These are phyloP conservation scores for Gamsiella multidivaricata DNA, from an alignment of 192 early-diverging fungal genomes.

Conservation along the genomic window DNA sequence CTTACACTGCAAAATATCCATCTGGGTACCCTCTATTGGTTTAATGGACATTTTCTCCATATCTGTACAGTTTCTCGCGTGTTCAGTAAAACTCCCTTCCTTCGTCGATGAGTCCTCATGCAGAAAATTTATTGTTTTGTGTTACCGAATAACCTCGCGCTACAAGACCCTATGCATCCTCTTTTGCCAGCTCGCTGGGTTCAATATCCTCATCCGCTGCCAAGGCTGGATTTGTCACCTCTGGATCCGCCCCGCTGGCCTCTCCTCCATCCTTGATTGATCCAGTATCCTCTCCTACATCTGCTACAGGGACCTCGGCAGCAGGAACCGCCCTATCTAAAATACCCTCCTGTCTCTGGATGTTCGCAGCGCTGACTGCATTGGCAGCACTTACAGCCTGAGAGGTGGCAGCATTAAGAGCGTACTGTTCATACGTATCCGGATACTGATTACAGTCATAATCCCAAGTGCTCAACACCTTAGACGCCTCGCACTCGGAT, in stretches of 20 bases:
- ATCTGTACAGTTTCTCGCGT: too few relatives aligned
- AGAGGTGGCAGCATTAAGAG: neutral
- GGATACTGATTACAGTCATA: slow-evolving; percentile 72
- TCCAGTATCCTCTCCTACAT: slow-evolving; percentile 1
- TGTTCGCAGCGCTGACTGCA: neutral
- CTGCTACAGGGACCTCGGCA: neutral
- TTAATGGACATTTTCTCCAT: too few relatives aligned
- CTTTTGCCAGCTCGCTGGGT: neutral
- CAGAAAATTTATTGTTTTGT: too few relatives aligned
- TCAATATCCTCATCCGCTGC: slow-evolving; percentile 9
- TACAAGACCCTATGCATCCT: neutral
- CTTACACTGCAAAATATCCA: too few relatives aligned
- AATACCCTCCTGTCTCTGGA: neutral
- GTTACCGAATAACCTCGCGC: too few relatives aligned
- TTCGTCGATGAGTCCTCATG: too few relatives aligned
- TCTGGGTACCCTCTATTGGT: too few relatives aligned
- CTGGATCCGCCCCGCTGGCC: neutral
- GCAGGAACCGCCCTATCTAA: neutral
- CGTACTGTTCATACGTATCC: slow-evolving; percentile 31
- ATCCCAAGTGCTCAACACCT: slow-evolving; percentile 87
- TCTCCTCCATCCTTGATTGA: neutral
- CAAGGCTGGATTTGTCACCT: slow-evolving; percentile 17
- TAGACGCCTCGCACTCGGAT: slow-evolving; percentile 77
- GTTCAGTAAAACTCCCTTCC: too few relatives aligned
- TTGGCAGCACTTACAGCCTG: neutral